A percentile compares a stretch with the other conserved stretches of the same genome.
Conservation (phyloP, 495 filamentous ascomycete species). For the Hyaloscypha hepaticicola region DNA sequence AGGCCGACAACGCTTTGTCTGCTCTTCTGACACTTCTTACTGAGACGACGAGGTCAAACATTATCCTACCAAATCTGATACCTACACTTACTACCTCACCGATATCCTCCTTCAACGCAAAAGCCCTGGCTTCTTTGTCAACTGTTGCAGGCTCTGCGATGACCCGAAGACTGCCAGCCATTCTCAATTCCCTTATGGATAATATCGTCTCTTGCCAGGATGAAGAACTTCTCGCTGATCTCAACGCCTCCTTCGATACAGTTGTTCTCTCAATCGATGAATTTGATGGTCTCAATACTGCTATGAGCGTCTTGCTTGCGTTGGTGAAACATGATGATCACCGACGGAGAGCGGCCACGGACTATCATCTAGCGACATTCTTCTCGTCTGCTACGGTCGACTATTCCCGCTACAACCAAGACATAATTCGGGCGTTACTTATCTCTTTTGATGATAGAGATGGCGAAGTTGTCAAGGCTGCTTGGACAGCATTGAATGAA, state of each 20-base stretch:
- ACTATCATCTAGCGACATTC: conserved; percentile 81
- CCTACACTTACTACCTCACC: conserved; percentile 86
- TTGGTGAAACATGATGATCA: conserved; percentile 93
- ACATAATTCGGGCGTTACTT: conserved; percentile 83
- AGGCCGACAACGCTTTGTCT: conserved; percentile 88
- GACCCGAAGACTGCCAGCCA: conserved; percentile 82
- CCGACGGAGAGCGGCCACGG: conserved; percentile 72
- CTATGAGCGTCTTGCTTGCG: conserved; percentile 87
- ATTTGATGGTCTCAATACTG: conserved; percentile 89
- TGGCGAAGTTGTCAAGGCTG: conserved; percentile 80
- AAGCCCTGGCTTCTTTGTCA: conserved; percentile 85
- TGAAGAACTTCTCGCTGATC: conserved; percentile 67
- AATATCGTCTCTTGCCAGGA: conserved; percentile 79
- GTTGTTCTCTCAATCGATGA: conserved; percentile 93
- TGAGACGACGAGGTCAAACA: conserved; percentile 89
- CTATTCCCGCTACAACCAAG: conserved; percentile 90
- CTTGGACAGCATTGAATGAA: conserved; percentile 85
- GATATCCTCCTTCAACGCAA: conserved; percentile 93
- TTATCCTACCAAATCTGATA: conserved; percentile 93
- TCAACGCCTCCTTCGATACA: conserved; percentile 77
- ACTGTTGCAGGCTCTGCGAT: conserved; percentile 86
- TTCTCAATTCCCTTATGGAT: conserved; percentile 91
- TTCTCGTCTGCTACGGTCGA: conserved; percentile 79
- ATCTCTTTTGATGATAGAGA: conserved; percentile 91
- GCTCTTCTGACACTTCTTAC: conserved; percentile 91